Conservation (phyloP, 495 filamentous ascomycete genomes). For the Penicillium antarcticum region DNA sequence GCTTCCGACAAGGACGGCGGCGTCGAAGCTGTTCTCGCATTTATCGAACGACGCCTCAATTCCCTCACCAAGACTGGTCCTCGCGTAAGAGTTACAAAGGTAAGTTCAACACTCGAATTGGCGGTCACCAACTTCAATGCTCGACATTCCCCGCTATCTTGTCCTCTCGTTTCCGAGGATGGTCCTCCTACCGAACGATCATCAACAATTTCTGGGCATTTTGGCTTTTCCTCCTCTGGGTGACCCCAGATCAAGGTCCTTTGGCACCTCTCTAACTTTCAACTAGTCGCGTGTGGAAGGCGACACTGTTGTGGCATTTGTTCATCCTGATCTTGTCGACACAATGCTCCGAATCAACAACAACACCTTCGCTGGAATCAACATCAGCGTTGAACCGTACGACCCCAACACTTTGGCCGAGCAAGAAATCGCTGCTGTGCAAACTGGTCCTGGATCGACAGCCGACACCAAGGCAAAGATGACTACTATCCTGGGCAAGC, state of each 20-base stretch:
- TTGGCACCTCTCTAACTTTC: conserved; percentile 68
- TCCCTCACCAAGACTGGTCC: conserved; percentile 48
- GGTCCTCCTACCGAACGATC: conserved; percentile 51
- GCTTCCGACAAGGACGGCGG: conserved; percentile 67
- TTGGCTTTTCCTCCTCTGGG: conserved; percentile 37
- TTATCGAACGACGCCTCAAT: conserved; percentile 73
- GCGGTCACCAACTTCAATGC: conserved; percentile 50
- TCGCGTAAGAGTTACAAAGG: conserved; percentile 74
- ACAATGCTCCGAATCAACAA: conserved; percentile 61
- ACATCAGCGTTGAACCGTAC: conserved; percentile 50
- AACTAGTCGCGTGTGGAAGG: conserved; percentile 67
- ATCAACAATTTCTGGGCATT: conserved; percentile 43
- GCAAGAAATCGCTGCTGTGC: conserved; percentile 21
- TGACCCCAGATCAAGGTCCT: conserved; percentile 49
- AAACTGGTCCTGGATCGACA: conserved; percentile 30
- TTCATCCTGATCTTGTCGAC: conserved; percentile 59
- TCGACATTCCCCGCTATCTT: conserved; percentile 50
- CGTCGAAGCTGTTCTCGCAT: conserved; percentile 64
- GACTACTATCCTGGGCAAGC: conserved; percentile 60
- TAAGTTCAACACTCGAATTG: conserved; percentile 60
- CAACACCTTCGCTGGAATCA: conserved; percentile 61
- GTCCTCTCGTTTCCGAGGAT: conserved; percentile 57
- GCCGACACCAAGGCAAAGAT: conserved; percentile 44
- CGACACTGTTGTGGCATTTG: conserved; percentile 63
- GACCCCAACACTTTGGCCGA: conserved; percentile 19